Conservation (phyloP, 2,329 filamentous ascomycete species). For the Thermothelomyces thermophilus region DNA sequence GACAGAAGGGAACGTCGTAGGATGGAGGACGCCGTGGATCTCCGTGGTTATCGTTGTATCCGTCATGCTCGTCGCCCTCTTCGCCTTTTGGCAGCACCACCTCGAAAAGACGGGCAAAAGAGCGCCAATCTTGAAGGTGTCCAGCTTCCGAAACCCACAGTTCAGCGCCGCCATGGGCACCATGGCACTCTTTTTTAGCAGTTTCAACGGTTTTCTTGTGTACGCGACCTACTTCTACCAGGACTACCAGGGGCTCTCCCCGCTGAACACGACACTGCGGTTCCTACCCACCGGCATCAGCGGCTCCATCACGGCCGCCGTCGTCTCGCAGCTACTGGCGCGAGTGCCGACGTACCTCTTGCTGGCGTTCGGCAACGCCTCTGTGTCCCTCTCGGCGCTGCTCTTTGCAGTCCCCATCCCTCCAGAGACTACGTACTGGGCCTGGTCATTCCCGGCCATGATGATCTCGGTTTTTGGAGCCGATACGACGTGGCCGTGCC, state of each 20-base stretch:
- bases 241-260: constrained; percentile 54
- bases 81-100: constrained; percentile 55
- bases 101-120: constrained; percentile 46
- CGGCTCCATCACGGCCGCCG: constrained; percentile 50
- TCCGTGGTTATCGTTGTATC: constrained; percentile 53
- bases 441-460: constrained; percentile 61
- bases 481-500: constrained; percentile 59
- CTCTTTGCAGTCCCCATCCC: constrained; percentile 60
- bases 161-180: constrained; percentile 59
- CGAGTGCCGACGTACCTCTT: constrained; percentile 53
- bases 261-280: constrained; percentile 61
- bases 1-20: constrained; percentile 62
- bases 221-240: constrained; percentile 67
- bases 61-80: constrained; percentile 47
- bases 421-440: constrained; percentile 56
- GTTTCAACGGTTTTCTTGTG: constrained; percentile 62
- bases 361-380: constrained; percentile 50
- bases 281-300: constrained; percentile 60
- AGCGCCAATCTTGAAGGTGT: constrained; percentile 59
- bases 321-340: constrained; percentile 50
- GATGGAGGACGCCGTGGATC: constrained; percentile 60
- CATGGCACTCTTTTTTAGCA: constrained; percentile 60
- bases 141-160: constrained; percentile 51
- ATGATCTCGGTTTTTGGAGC: constrained; percentile 58
- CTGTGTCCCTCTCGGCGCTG: constrained; percentile 48